Conservation (phyloP, 495 filamentous ascomycete genomes). For the Penicillium cosmopolitanum region DNA sequence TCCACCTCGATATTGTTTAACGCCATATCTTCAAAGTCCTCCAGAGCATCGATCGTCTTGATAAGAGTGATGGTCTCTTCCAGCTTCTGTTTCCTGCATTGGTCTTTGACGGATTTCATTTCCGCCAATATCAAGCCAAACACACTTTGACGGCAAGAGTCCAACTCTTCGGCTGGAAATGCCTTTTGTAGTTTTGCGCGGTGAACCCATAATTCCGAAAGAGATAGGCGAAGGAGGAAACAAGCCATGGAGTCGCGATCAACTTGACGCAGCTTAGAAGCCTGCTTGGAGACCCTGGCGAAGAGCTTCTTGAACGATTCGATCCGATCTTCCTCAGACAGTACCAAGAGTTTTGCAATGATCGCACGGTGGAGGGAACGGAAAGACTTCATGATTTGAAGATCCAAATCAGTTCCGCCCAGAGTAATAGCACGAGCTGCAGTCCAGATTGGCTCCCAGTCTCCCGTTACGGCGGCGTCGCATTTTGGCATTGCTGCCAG, state of each 20-base stretch:
- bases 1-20: slow-evolving; percentile 42
- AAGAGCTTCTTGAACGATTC: slow-evolving; percentile 45
- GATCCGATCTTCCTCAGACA: slow-evolving; percentile 39
- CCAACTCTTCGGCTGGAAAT: slow-evolving; percentile 38
- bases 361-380: slow-evolving; percentile 42
- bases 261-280: slow-evolving; percentile 40
- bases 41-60: slow-evolving; percentile 48
- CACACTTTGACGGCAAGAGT: slow-evolving; percentile 37
- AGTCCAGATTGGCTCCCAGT: slow-evolving; percentile 47
- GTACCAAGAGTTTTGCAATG: slow-evolving; percentile 41
- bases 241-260: slow-evolving; percentile 46
- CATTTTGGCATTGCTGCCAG: slow-evolving; percentile 48
- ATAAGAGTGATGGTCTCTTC: slow-evolving; percentile 47
- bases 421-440: slow-evolving; percentile 41
- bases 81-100: slow-evolving; percentile 45
- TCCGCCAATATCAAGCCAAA: slow-evolving; percentile 43
- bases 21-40: slow-evolving; percentile 50
- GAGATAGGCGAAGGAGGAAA: slow-evolving; percentile 43
- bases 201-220: slow-evolving; percentile 46
- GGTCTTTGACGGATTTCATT: slow-evolving; percentile 44
- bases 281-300: slow-evolving; percentile 35
- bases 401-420: slow-evolving; percentile 40
- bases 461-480: slow-evolving; percentile 39
- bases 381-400: slow-evolving; percentile 49
- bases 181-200: slow-evolving; percentile 34